Conservation (phyloP, 1,139 yeast genomes). For the Taphrina confusa region DNA sequence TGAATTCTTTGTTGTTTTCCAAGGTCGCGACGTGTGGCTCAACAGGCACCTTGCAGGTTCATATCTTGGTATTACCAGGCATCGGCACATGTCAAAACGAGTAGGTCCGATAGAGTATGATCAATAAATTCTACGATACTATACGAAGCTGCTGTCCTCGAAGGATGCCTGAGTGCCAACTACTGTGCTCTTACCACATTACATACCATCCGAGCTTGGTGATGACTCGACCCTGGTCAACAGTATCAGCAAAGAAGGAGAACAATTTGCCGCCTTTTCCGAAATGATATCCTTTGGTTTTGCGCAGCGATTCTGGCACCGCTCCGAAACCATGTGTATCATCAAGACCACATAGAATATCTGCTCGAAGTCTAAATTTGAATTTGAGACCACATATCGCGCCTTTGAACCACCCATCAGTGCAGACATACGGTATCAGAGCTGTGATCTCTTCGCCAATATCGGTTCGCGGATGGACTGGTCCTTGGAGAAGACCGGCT, state of each 20-base stretch:
- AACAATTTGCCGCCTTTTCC: background rate
- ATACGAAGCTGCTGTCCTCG: too few relatives aligned
- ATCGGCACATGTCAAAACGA: too few relatives aligned
- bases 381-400: background rate
- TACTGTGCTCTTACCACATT: too few relatives aligned
- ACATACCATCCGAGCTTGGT: slow-evolving; percentile 8
- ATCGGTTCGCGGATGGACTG: background rate
- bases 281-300: background rate
- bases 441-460: background rate
- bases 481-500: background rate
- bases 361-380: background rate
- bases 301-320: background rate
- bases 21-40: too few relatives aligned
- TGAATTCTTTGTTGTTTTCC: too few relatives aligned
- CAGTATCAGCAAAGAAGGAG: background rate
- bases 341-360: background rate
- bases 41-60: too few relatives aligned
- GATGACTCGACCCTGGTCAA: background rate
- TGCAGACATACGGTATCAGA: background rate
- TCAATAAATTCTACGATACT: too few relatives aligned
- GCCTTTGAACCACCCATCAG: background rate
- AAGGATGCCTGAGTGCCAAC: too few relatives aligned
- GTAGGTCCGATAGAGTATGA: too few relatives aligned
- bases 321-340: background rate
- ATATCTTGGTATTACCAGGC: too few relatives aligned